phyloP scores from a whole-genome alignment of 2,329 filamentous ascomycete species.

The Aspergillus terreus region DNA sequence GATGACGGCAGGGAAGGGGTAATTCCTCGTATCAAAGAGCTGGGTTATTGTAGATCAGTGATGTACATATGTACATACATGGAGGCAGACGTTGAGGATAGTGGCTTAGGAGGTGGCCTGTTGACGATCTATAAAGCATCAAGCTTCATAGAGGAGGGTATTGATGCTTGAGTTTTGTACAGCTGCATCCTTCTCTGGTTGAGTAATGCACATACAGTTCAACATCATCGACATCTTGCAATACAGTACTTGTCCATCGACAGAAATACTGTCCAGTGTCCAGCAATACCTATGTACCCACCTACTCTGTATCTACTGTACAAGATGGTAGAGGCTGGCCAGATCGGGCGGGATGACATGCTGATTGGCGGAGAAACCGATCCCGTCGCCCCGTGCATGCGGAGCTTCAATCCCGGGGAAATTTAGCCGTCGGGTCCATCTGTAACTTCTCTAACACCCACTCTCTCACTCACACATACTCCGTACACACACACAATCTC shows the following conservation, averaged over 20 bases:
- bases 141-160: no score
- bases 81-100: background rate
- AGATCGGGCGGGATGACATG: background rate
- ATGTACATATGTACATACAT: background rate
- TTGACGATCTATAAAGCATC: background rate
- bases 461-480: background rate
- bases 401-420: slow-evolving; percentile 19
- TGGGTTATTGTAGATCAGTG: background rate
- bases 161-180: no score
- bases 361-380: slow-evolving; percentile 34
- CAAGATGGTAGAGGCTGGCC: background rate
- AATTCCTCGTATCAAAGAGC: slow-evolving; percentile 20
- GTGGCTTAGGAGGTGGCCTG: background rate
- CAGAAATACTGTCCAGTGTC: no score
- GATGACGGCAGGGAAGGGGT: slow-evolving; percentile 8
- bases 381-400: slow-evolving; percentile 17
- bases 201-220: no score
- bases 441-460: background rate
- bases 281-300: no score
- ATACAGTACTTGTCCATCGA: no score
- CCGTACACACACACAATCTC: background rate
- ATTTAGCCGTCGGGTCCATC: slow-evolving; percentile 15
- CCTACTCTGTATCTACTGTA: no score
- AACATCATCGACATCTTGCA: no score
- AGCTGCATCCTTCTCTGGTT: no score